A percentile compares a stretch with the other conserved stretches of the same genome.
These are phyloP conservation scores for Candida sanyaensis DNA, from an alignment of 1,139 yeast species.

Conservation along the genomic window DNA sequence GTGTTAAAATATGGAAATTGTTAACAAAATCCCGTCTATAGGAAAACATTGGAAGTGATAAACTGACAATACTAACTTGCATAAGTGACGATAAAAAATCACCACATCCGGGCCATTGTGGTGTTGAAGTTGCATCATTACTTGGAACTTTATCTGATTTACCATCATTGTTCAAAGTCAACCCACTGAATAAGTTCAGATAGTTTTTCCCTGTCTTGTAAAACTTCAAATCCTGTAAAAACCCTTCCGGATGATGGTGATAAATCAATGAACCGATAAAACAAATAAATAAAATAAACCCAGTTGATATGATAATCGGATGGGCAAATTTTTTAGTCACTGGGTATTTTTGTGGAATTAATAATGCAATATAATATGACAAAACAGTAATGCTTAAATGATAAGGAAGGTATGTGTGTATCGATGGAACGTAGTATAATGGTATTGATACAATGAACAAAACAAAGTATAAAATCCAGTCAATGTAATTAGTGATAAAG, in stretches of 20 bases:
- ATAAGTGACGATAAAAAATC: constrained; percentile 69
- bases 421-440: constrained; percentile 44
- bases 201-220: constrained; percentile 75
- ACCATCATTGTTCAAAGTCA: constrained; percentile 32
- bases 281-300: constrained; percentile 58
- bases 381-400: constrained; percentile 63
- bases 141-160: constrained; percentile 15
- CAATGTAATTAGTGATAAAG: constrained; percentile 49
- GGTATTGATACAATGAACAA: constrained; percentile 59
- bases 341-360: constrained; percentile 51
- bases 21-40: constrained; percentile 64
- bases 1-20: constrained; percentile 58
- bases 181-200: constrained; percentile 52
- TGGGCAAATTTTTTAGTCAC: constrained; percentile 56
- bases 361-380: constrained; percentile 53
- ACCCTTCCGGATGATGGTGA: constrained; percentile 44
- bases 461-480: constrained; percentile 51
- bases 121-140: constrained; percentile 34
- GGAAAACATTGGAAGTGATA: constrained; percentile 77
- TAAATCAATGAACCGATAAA: constrained; percentile 61
- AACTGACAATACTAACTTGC: constrained; percentile 76
- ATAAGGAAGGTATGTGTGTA: constrained; percentile 59
- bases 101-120: constrained; percentile 78
- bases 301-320: constrained; percentile 71
- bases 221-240: constrained; percentile 48